Evolutionary conservation across 129 eudicot genomes (phyloP).

Genomic region (Lactuca saligna): DNA sequence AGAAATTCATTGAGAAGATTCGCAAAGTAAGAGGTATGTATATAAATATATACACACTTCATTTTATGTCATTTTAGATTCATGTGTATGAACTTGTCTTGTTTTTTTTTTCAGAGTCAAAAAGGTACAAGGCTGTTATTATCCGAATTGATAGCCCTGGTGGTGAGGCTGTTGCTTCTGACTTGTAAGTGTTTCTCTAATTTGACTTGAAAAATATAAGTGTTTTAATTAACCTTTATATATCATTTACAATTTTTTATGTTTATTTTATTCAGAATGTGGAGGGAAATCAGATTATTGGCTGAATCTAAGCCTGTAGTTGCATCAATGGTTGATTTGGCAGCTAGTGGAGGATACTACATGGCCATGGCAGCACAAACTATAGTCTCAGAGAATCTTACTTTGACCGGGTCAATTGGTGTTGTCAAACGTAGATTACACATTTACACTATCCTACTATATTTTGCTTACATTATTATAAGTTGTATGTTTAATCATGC

Average conservation of each 20-base stretch:
- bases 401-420: slow-evolving; percentile 92
- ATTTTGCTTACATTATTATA: background rate
- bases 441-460: background rate
- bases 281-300: slow-evolving; percentile 84
- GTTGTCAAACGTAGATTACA: slow-evolving; percentile 48
- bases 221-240: no score
- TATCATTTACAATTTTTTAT: background rate
- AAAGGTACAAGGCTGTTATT: background rate
- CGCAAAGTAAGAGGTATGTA: slow-evolving; percentile 61
- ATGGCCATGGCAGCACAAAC: slow-evolving; percentile 90
- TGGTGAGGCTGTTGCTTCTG: no score
- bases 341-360: slow-evolving; percentile 97
- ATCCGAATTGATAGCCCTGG: background rate
- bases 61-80: no score
- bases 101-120: background rate
- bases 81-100: no score
- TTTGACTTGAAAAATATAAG: no score
- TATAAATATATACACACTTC: no score
- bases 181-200: no score
- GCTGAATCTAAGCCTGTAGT: slow-evolving; percentile 74
- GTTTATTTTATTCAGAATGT: slow-evolving; percentile 54
- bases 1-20: slow-evolving; percentile 79
- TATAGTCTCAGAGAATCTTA: slow-evolving; percentile 81
- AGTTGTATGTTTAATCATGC: no score
- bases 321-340: slow-evolving; percentile 92